phyloP scores from a whole-genome alignment of 495 filamentous ascomycete genomes.

The Lasiosphaeriaceae sp. region DNA sequence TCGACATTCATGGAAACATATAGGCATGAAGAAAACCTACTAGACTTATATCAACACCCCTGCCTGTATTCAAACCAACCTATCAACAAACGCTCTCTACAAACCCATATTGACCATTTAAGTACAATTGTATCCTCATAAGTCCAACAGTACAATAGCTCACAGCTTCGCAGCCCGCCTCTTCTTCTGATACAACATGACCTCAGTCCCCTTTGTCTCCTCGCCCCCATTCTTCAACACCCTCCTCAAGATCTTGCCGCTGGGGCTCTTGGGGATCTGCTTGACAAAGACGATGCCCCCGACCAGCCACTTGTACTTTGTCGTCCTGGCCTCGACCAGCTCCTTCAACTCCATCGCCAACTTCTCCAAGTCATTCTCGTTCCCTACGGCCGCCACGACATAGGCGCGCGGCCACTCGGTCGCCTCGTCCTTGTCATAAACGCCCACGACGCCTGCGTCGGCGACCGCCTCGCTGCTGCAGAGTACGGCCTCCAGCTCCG shows the following conservation, averaged over 20 bases:
- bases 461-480: constrained; percentile 54
- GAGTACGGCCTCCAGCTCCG: constrained; percentile 63
- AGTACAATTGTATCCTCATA: too few species aligned
- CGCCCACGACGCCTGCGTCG: constrained; percentile 61
- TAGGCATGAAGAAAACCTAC: too few species aligned
- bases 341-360: constrained; percentile 22
- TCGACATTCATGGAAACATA: too few species aligned
- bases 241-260: constrained; percentile 63
- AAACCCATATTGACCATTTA: too few species aligned
- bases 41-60: too few species aligned
- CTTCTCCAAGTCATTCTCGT: constrained; percentile 52
- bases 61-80: too few species aligned
- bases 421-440: constrained; percentile 59
- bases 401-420: constrained; percentile 29
- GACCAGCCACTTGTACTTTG: constrained; percentile 63
- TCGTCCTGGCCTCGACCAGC: constrained; percentile 59
- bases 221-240: constrained; percentile 37
- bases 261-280: constrained; percentile 63
- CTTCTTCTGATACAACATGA: constrained; percentile 28
- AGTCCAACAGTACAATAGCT: background rate
- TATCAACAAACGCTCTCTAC: too few species aligned
- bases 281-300: constrained; percentile 60
- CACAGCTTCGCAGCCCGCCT: constrained; percentile 22
- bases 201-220: constrained; percentile 15
- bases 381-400: constrained; percentile 24